Conservation (phyloP, 257 asterid species). For the Solanum ahanhuiri region DNA sequence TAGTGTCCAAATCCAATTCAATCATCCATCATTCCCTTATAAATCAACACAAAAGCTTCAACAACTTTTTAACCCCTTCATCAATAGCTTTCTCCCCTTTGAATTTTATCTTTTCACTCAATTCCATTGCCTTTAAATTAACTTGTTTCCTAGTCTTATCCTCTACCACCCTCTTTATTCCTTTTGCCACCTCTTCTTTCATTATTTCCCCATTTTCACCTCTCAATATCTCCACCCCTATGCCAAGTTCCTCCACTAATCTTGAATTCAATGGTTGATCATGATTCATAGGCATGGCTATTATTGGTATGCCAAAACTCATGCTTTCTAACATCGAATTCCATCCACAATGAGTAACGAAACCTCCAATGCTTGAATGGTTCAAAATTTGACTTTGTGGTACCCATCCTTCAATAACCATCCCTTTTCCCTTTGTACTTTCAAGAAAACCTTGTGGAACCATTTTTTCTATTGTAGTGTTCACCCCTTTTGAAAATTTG, state of each 20-base stretch:
- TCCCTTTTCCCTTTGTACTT: not conserved
- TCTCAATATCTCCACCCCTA: not conserved
- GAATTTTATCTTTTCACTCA: not conserved
- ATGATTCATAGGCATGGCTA: slow-evolving; percentile 2
- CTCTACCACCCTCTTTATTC: not conserved
- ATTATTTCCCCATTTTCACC: not conserved
- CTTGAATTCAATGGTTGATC: slow-evolving; percentile 3
- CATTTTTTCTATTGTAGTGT: not conserved
- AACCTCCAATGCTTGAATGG: not conserved
- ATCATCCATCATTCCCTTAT: not conserved
- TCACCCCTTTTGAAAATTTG: not conserved
- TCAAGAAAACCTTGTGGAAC: not conserved
- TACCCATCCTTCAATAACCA: not conserved
- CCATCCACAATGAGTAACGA: not conserved
- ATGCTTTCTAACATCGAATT: not conserved
- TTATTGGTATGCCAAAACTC: not conserved
- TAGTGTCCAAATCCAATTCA: not conserved
- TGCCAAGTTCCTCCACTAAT: not conserved
- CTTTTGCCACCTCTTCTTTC: slow-evolving; percentile 6
- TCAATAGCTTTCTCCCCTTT: not conserved
- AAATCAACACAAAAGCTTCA: not conserved
- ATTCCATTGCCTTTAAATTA: not conserved
- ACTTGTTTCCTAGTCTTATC: not conserved
- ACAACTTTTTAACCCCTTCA: not conserved
- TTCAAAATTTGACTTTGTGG: not conserved